Conservation (phyloP, 2,329 filamentous ascomycete genomes). For the Ceratocystis harringtonii region DNA sequence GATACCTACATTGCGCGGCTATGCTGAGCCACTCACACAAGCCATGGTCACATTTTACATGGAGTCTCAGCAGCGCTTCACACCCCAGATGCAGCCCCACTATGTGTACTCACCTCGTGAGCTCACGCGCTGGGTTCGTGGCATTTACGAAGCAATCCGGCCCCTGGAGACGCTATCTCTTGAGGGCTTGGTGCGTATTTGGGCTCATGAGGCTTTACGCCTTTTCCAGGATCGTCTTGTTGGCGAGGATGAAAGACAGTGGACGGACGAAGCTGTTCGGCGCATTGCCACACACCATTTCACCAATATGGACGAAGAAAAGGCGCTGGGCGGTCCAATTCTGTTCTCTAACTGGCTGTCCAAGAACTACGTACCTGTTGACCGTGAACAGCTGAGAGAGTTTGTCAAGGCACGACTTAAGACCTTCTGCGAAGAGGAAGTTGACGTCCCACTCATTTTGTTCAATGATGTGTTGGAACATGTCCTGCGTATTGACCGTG, state of each 20-base stretch:
- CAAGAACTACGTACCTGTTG: slow-evolving; percentile 94
- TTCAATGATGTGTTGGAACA: slow-evolving; percentile 99
- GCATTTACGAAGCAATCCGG: slow-evolving; percentile 90
- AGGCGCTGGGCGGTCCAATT: slow-evolving; percentile 82
- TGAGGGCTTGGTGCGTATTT: slow-evolving; percentile 88
- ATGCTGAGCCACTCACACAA: slow-evolving; percentile 82
- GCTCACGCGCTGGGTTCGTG: slow-evolving; percentile 91
- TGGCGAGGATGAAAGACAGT: slow-evolving; percentile 80
- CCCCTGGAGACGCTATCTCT: slow-evolving; percentile 76
- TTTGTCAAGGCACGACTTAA: slow-evolving; percentile 94
- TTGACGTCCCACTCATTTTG: slow-evolving; percentile 94
- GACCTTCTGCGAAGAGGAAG: slow-evolving; percentile 98
- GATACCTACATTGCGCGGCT: slow-evolving; percentile 83
- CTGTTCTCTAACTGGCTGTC: slow-evolving; percentile 99
- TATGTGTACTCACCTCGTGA: slow-evolving; percentile 99
- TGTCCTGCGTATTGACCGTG: slow-evolving; percentile 92
- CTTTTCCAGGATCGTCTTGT: slow-evolving; percentile 97
- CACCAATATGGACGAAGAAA: slow-evolving; percentile 82
- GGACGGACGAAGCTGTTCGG: slow-evolving; percentile 80
- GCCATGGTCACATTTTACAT: slow-evolving; percentile 96
- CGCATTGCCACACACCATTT: slow-evolving; percentile 83
- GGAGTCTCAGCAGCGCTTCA: slow-evolving; percentile 88
- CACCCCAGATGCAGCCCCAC: slow-evolving; percentile 90
- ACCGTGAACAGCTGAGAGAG: slow-evolving; percentile 84
- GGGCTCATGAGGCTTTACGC: slow-evolving; percentile 91